Conservation (phyloP, 371 early-diverging fungal species). For the Lichtheimia ornata region DNA sequence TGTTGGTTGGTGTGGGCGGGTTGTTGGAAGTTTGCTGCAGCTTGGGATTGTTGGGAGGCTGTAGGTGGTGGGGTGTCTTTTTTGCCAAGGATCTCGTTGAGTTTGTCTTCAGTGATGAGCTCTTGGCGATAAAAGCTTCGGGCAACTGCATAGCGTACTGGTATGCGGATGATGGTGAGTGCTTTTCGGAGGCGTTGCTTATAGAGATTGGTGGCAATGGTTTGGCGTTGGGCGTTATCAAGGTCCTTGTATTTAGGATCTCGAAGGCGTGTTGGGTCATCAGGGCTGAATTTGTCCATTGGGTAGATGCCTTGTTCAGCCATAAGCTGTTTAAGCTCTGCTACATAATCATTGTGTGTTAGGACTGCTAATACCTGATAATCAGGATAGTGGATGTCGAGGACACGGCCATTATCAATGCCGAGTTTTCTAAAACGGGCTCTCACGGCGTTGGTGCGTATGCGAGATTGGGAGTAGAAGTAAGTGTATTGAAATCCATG, state of each 20-base stretch:
- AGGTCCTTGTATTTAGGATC: constrained; percentile 14
- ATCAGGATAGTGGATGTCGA: constrained; percentile 14
- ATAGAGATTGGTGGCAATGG: background rate
- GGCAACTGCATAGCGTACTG: constrained; percentile 6
- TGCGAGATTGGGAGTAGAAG: background rate
- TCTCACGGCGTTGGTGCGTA: background rate
- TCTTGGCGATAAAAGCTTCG: background rate
- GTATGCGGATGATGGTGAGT: constrained; percentile 1
- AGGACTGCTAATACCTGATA: constrained; percentile 7
- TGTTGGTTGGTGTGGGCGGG: too few relatives aligned
- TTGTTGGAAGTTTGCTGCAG: background rate
- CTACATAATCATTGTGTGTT: constrained; percentile 9
- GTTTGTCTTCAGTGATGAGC: background rate
- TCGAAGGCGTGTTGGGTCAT: constrained; percentile 2
- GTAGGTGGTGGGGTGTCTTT: background rate
- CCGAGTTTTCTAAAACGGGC: constrained; percentile 2
- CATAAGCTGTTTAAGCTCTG: background rate
- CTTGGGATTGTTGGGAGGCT: background rate
- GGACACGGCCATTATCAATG: background rate
- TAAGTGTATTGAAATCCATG: background rate
- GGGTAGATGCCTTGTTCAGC: background rate
- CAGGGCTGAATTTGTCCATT: constrained; percentile 9
- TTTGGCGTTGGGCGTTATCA: background rate
- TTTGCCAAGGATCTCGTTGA: background rate
- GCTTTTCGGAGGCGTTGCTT: background rate